Evolutionary conservation across 139 green algal species (phyloP).

Genomic region (Micromonas commoda): DNA sequence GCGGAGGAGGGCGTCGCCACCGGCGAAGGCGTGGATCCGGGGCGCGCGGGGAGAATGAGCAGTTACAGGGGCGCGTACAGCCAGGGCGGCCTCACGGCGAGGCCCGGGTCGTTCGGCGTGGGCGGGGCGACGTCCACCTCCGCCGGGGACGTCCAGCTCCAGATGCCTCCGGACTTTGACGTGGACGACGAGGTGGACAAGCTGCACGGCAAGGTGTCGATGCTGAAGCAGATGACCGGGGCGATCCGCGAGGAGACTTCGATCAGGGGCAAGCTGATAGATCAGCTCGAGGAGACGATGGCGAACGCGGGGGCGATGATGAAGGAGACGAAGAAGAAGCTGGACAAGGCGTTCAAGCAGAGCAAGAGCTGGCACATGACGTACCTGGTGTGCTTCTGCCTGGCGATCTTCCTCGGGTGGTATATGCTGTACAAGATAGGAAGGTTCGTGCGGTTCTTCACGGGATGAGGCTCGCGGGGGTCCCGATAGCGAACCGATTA

Average conservation of each 20-base stretch:
- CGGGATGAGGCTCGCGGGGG: background rate
- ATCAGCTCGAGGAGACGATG: background rate
- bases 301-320: background rate
- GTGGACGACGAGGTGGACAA: constrained; percentile 4
- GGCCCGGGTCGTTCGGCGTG: background rate
- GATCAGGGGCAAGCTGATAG: constrained; percentile 10
- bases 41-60: too few relatives aligned
- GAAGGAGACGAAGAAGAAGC: background rate
- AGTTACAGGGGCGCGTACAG: background rate
- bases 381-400: background rate
- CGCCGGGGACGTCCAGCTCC: background rate
- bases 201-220: constrained; percentile 6
- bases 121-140: background rate
- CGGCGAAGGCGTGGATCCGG: too few relatives aligned
- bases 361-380: background rate
- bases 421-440: background rate
- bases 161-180: background rate
- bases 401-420: background rate
- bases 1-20: too few relatives aligned
- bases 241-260: constrained; percentile 1
- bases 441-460: constrained; percentile 5
- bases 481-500: background rate
- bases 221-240: constrained; percentile 6
- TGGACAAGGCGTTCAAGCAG: constrained; percentile 11
- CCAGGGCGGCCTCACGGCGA: background rate